Percentiles rank a stretch among this genome's conserved stretches.
Evolutionary conservation across 2,329 filamentous ascomycete species (phyloP).

Genomic region (Metarhizium rileyi): DNA sequence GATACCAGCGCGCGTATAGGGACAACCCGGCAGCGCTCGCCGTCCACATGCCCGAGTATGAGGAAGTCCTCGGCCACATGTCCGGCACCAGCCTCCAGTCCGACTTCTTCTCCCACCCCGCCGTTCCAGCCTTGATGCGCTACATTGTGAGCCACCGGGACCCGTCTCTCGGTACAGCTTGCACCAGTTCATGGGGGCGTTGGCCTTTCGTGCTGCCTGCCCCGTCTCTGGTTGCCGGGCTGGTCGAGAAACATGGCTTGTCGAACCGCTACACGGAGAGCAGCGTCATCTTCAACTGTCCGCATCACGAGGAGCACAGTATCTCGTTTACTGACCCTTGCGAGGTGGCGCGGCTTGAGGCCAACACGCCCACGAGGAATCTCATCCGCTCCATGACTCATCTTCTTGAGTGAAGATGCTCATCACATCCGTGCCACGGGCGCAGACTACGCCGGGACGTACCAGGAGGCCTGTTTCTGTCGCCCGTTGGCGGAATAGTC

Average conservation of each 20-base stretch:
- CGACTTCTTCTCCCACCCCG: background rate
- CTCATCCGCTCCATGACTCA: conserved; percentile 7
- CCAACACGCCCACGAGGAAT: conserved; percentile 6
- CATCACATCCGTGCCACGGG: conserved; percentile 7
- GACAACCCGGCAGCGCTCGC: background rate
- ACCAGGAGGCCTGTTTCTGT: conserved; percentile 7
- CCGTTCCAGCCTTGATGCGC: background rate
- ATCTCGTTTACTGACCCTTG: background rate
- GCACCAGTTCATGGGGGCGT: background rate
- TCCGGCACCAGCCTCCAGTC: background rate
- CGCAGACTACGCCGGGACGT: conserved; percentile 6
- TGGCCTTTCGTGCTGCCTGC: background rate
- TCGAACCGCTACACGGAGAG: background rate
- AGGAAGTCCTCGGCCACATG: background rate
- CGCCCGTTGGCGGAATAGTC: conserved; percentile 5
- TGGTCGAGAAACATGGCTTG: background rate
- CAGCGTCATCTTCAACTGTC: background rate
- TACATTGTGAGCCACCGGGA: background rate
- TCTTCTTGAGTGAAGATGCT: conserved; percentile 2
- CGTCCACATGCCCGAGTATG: background rate
- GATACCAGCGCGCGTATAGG: background rate
- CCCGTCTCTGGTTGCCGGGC: background rate
- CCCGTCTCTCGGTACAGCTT: background rate
- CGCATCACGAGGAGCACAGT: background rate
- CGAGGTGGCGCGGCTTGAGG: conserved; percentile 5